Base-by-base conservation (phyloP, 352 stramenopile genomes). In the Peronospora farinosa region DNA sequence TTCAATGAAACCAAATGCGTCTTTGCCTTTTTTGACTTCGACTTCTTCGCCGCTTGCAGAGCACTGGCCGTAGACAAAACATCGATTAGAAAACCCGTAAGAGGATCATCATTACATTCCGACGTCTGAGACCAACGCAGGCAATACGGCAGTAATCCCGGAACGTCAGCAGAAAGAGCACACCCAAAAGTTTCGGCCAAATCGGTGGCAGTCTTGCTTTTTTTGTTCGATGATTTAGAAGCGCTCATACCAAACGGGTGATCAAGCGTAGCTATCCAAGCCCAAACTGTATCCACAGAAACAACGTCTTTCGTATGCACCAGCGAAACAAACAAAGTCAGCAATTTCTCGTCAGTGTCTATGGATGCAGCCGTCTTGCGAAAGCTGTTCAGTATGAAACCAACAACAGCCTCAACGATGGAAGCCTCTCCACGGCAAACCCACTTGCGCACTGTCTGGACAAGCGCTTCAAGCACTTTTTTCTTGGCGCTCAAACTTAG, bases 321-420 rank as follows among this genome's bases (percentile, higher is more conserved):
- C 11, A 86, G 55, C 15, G 82, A 67, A 42, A 93, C 64, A 37
- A 86, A 67, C 10, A 90, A 51, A 10, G 83, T 64, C 10, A 93
- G 42, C 21, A 93, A 50, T 25, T 78, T 78, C 7, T 76, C 63
- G 36, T 88, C 78, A 17, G 60, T 61, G 0, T 78, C 65, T 0
- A 32, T 54, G 0, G 39, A 58, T 5, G 39, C 50, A 7, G 49
- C 41, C 12, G 40, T 52, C n/a, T 54, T 46, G 0, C 77, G 63
- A 60, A 84, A 88, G 32, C 73, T 77, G 36, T 68, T 67, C 3
- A 80, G 37, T 0, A 65, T 54, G 27, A 93, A 82, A 30, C 72
- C 53, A 50, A 73, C 36, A 10, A 89, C 53, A 10, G 65, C 63
- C 12, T 77, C 54, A 7, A 88, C 57, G 9, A 85, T 66, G 4